Evolutionary conservation across 129 eudicot species (phyloP).

Genomic region (Logfia minima): DNA sequence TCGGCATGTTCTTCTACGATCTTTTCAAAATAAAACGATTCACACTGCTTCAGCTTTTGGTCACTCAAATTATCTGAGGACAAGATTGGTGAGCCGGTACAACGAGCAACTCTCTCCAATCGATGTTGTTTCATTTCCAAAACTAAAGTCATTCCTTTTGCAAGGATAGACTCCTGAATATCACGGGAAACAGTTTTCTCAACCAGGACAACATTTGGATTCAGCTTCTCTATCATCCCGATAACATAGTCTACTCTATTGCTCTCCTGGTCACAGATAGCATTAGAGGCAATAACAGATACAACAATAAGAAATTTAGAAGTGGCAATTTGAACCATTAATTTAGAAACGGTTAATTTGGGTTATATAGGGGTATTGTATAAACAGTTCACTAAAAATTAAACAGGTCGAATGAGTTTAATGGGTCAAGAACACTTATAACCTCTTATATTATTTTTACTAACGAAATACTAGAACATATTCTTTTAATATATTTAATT

Average conservation of each 20-base stretch:
- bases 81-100: constrained; percentile 74
- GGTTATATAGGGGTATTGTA: neutral
- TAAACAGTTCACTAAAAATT: neutral
- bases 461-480: no score
- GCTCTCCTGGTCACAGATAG: constrained; percentile 46
- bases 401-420: neutral
- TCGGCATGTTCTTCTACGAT: constrained; percentile 76
- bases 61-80: constrained; percentile 45
- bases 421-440: neutral
- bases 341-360: neutral
- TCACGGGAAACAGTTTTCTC: constrained; percentile 91
- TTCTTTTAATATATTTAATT: no score
- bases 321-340: neutral
- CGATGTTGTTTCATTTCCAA: constrained; percentile 88
- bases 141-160: constrained; percentile 73
- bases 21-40: constrained; percentile 71
- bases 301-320: neutral
- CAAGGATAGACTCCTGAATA: constrained; percentile 67
- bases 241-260: constrained; percentile 46
- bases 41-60: constrained; percentile 68
- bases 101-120: constrained; percentile 75
- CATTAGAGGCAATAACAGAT: constrained; percentile 1
- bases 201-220: constrained; percentile 72
- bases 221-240: constrained; percentile 57
- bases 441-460: neutral